Percentiles rank a stretch among this genome's conserved stretches.
Conservation (phyloP, 1,284 basidiomycete genomes). For the Cryptococcus sp. region DNA sequence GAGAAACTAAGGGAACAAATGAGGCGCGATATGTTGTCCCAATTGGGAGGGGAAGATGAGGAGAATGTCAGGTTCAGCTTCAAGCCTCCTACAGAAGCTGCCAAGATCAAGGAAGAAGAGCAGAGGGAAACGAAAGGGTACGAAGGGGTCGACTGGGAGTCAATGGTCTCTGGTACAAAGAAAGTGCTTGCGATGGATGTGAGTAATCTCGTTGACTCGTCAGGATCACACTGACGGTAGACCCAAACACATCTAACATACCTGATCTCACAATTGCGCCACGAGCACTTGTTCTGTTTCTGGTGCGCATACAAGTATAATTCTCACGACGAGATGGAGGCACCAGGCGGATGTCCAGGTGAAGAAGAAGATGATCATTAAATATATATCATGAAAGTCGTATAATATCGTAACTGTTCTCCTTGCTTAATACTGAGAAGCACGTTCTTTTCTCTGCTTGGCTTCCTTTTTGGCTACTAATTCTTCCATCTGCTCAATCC, state of each 20-base stretch:
- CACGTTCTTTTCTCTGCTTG: constrained; percentile 21
- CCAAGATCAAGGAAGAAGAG: neutral
- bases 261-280: constrained; percentile 39
- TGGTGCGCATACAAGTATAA: constrained; percentile 44
- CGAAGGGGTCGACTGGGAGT: constrained; percentile 35
- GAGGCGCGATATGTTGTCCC: constrained; percentile 40
- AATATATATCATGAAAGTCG: neutral
- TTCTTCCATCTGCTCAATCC: constrained; percentile 34
- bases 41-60: constrained; percentile 15
- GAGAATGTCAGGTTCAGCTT: constrained; percentile 8
- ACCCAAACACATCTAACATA: constrained; percentile 36
- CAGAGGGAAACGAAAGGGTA: constrained; percentile 7
- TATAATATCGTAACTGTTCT: neutral
- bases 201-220: constrained; percentile 15
- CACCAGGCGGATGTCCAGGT: constrained; percentile 45
- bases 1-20: constrained; percentile 41
- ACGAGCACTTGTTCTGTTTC: constrained; percentile 46
- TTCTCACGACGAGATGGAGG: constrained; percentile 44
- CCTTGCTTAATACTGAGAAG: constrained; percentile 22
- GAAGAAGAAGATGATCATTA: constrained; percentile 48
- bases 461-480: constrained; percentile 28
- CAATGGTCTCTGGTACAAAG: constrained; percentile 34
- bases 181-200: constrained; percentile 44
- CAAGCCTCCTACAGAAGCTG: constrained; percentile 3
- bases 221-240: constrained; percentile 11